Evolutionary conservation across 129 eudicot species (phyloP), one percentile per base, ranked within the genome.

Genomic region (Flaveria bidentis): DNA sequence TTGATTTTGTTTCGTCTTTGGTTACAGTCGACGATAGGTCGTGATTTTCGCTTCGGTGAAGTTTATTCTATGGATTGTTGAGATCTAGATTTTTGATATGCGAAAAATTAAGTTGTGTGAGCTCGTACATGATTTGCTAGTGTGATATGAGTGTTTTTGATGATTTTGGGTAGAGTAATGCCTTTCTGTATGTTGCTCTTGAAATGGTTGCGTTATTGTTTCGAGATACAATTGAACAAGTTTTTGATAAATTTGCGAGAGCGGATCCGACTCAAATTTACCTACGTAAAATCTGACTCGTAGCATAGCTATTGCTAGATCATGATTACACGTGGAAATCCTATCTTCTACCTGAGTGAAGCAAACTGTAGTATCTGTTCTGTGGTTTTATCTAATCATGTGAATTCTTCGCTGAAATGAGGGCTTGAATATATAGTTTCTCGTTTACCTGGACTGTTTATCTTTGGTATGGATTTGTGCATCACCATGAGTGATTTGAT

Each of bases 61-160:
- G 9, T 18, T 9, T 18, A 2, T 55, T 11, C 49, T 45, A 1
- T 20, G 22, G 58, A 47, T 67, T 66, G 8, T 26, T 76, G 18
- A 78, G 82, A 78, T 78, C 82, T 78, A 57, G 82, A 41, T 17
- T 77, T 69, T 77, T 56, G 23, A 41, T 71, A 15, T 72, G 76
- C 10, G 17, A 9, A 25, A n/a, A 1, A 8, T n/a, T 36, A 77
- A 10, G 6, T 39, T 45, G 26, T 77, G 2, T 41, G 28, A 55
- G 0, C 7, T 55, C 1, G 2, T 56, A 57, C 23, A 15, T 60
- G 55, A 12, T 56, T 20, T 33, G 36, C 7, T 2, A 33, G 6
- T 33, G 39, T 33, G 6, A 33, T 4, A 33, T 33, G 39, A 33
- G 39, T 33, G 39, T 33, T 33, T 33, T 33, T 33, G 39, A 33